These are phyloP conservation scores for Rhynchospora tenuis DNA, from an alignment of 176 grass and related monocot genomes.

Conservation along the genomic window DNA sequence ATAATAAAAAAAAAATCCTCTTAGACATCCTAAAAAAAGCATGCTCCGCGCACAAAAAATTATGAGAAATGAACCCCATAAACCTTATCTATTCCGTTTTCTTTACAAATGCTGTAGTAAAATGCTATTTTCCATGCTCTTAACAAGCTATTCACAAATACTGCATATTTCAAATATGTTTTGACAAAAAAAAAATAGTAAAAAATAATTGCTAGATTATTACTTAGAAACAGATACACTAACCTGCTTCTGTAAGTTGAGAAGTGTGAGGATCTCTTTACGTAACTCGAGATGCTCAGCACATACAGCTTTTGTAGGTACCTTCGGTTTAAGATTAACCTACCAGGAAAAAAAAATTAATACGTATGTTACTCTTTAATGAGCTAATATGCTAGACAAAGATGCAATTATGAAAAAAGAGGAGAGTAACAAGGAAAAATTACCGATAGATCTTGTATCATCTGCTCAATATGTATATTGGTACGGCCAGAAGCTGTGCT, in stretches of 20 bases:
- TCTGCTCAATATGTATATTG: conserved; percentile 83
- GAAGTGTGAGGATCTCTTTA: conserved; percentile 93
- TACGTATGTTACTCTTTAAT: background rate
- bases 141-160: background rate
- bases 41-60: background rate
- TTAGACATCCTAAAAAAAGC: background rate
- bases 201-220: background rate
- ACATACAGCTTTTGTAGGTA: conserved; percentile 96
- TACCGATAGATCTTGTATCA: conserved; percentile 90
- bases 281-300: conserved; percentile 91
- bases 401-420: background rate
- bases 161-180: background rate
- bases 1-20: background rate
- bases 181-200: background rate
- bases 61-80: background rate
- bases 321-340: conserved; percentile 97
- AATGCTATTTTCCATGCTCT: background rate
- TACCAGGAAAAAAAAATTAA: conserved; percentile 27
- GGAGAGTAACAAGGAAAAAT: background rate
- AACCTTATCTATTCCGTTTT: background rate
- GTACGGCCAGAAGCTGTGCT: conserved; percentile 80
- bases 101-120: background rate
- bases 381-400: background rate
- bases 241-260: conserved; percentile 99
- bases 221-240: background rate